These are phyloP conservation scores for Daldinia grandis DNA, from an alignment of 495 filamentous ascomycete genomes.

Conservation along the genomic window DNA sequence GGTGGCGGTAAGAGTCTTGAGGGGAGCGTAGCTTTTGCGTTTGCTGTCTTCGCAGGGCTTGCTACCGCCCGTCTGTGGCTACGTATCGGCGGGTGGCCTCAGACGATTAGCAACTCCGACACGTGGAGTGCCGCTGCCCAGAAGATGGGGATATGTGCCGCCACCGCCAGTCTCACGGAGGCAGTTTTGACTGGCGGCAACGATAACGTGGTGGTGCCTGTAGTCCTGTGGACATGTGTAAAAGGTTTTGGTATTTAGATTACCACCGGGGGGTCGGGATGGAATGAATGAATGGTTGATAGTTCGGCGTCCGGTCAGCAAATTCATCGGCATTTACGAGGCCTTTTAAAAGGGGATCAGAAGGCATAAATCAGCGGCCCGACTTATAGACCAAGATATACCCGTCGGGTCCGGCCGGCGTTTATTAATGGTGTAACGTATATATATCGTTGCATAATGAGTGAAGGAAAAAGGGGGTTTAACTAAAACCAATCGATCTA, in stretches of 20 bases:
- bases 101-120: conserved; percentile 37
- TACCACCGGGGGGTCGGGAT: conserved; percentile 6
- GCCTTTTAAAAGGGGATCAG: background rate
- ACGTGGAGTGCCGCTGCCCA: conserved; percentile 41
- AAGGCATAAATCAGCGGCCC: background rate
- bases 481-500: background rate
- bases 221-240: conserved; percentile 90
- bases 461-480: background rate
- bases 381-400: background rate
- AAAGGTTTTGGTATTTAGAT: conserved; percentile 73
- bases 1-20: conserved; percentile 94
- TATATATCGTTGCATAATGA: background rate
- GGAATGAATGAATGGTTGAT: background rate
- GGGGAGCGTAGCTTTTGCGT: conserved; percentile 84
- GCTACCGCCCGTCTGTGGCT: conserved; percentile 79
- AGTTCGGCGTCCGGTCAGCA: conserved; percentile 1
- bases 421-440: background rate
- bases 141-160: conserved; percentile 74
- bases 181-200: conserved; percentile 96
- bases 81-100: conserved; percentile 72
- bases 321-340: conserved; percentile 5
- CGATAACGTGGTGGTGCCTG: conserved; percentile 98
- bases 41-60: conserved; percentile 79
- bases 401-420: background rate
- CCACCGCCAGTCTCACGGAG: conserved; percentile 88